phyloP scores from a whole-genome alignment of 352 stramenopile species.

The Globisporangium lucens region DNA sequence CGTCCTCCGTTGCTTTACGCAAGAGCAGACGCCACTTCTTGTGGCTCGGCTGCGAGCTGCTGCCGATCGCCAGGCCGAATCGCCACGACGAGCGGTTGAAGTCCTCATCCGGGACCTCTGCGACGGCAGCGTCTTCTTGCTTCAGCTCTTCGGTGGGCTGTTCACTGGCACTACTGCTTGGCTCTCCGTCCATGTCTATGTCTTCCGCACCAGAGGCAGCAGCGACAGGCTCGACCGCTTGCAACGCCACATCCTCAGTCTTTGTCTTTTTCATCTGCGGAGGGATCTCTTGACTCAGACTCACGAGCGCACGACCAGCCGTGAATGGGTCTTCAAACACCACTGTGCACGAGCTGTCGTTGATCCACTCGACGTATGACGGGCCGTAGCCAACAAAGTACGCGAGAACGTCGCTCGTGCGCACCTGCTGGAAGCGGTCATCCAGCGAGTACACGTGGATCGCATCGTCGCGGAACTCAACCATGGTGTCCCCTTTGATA shows the following conservation, averaged over 20 bases:
- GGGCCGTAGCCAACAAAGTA: constrained; percentile 81
- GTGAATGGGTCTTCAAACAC: constrained; percentile 81
- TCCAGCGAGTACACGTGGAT: constrained; percentile 84
- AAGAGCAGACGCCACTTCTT: constrained; percentile 75
- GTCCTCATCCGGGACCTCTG: constrained; percentile 43
- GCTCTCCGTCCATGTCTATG: constrained; percentile 52
- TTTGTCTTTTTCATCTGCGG: constrained; percentile 37
- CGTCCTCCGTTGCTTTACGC: constrained; percentile 64
- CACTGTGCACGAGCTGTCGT: constrained; percentile 81
- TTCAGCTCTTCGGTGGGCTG: constrained; percentile 4
- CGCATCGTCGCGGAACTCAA: constrained; percentile 56
- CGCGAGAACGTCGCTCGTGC: constrained; percentile 71
- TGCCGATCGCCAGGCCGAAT: constrained; percentile 48
- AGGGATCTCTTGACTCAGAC: constrained; percentile 48
- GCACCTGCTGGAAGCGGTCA: constrained; percentile 74
- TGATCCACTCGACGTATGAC: constrained; percentile 87
- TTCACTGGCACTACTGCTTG: constrained; percentile 12
- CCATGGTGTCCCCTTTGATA: constrained; percentile 32
- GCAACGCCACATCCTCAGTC: background rate
- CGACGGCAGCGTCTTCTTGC: constrained; percentile 4
- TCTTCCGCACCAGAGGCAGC: constrained; percentile 28
- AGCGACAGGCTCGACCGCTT: background rate
- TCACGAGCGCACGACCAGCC: constrained; percentile 56
- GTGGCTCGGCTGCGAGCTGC: constrained; percentile 38
- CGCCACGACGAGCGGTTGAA: constrained; percentile 74